Evolutionary conservation across 2,329 filamentous ascomycete species (phyloP), one percentile per base, ranked within the genome.

Genomic region (Diaporthe vaccinii): DNA sequence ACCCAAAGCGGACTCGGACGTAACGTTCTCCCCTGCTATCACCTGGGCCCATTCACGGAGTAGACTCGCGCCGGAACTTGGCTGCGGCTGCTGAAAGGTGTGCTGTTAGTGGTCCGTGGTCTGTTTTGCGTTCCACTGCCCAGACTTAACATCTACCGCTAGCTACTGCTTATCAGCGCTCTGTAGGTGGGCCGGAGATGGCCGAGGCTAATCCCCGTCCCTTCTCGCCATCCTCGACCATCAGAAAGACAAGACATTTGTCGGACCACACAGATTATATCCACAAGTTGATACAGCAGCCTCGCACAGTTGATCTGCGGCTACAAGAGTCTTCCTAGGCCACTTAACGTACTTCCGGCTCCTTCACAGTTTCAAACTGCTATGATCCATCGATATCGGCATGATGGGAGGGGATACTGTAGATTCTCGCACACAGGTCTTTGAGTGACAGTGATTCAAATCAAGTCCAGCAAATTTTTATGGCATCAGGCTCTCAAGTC

Each of bases 1-100:
- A 28, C 41, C 51, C 55, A 53, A 61, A 71, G 53, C 46, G 34
- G 51, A 46, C 8, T 9, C 25, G 1, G 44, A 51, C 4, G 74
- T 76, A 71, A 74, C 74, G 67, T 74, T 71, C 65, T 74, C 41
- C 17, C 28, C 51, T 70, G 74, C 51, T 59, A 59, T 72, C 41
- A 20, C 39, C 22, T 36, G 51, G 49, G 55, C 25, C 53, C 53
- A n/a, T 34, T 39, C 36, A 25, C 34, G 20, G 14, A 8, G 28
- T 28, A 46, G 46, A 34, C 49, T 39, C 14, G 46, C 9, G 31
- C 31, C 31, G 62, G 62, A 15, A 53, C 8, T 36, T 31, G 44
- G 28, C 44, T 25, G 62, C 3, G 62, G 12, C 44, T 36, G 12
- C 46, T 68, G 31, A 39, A 28, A 68, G 46, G 12, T n/a, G 20